Conservation (phyloP, 495 filamentous ascomycete genomes). For the Trichocladium antarcticum region DNA sequence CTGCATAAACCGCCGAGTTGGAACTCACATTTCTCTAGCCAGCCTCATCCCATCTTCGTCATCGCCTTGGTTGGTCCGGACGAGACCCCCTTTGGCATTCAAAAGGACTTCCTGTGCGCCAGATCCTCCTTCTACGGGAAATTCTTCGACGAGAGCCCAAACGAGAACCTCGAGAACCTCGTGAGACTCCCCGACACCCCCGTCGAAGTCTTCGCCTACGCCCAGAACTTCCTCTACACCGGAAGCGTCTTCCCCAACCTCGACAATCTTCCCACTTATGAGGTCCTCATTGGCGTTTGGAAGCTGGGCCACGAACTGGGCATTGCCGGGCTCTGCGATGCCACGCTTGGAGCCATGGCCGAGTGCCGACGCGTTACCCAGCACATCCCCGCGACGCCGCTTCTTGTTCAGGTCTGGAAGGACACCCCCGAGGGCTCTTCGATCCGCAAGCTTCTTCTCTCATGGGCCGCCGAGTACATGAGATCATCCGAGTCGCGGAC, state of each 20-base stretch:
- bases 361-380: constrained; percentile 39
- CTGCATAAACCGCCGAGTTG: neutral
- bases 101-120: constrained; percentile 43
- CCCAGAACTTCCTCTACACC: constrained; percentile 44
- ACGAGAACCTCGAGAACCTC: constrained; percentile 32
- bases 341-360: constrained; percentile 41
- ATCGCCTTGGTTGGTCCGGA: constrained; percentile 42
- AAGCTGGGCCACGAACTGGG: constrained; percentile 40
- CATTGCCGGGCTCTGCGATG: constrained; percentile 43
- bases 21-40: constrained; percentile 21
- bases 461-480: constrained; percentile 49
- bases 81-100: constrained; percentile 41
- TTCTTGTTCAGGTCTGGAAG: constrained; percentile 44
- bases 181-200: constrained; percentile 37
- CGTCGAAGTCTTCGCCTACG: constrained; percentile 37
- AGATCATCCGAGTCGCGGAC: constrained; percentile 38
- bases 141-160: constrained; percentile 30
- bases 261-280: constrained; percentile 35
- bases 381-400: constrained; percentile 40
- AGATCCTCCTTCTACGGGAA: constrained; percentile 38
- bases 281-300: constrained; percentile 42
- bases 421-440: constrained; percentile 45
- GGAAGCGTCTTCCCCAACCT: constrained; percentile 32
- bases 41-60: constrained; percentile 43
- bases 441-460: constrained; percentile 41